phyloP scores from a whole-genome alignment of 2,329 filamentous ascomycete genomes.

The Clonostachys sp. region DNA sequence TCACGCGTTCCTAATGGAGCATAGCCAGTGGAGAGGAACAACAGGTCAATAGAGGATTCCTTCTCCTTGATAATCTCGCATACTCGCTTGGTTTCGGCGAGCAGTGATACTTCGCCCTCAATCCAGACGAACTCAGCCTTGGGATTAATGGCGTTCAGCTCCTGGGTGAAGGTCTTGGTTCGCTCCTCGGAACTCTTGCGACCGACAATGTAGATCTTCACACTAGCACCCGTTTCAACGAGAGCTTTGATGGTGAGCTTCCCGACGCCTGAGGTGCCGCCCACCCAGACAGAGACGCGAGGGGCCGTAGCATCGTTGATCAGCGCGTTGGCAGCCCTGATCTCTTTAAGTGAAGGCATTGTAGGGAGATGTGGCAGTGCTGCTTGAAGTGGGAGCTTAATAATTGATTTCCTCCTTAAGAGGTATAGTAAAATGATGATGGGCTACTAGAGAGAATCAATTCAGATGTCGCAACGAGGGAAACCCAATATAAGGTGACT shows the following conservation, averaged over 20 bases:
- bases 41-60: slow-evolving; percentile 31
- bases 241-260: slow-evolving; percentile 29
- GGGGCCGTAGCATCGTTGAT: slow-evolving; percentile 29
- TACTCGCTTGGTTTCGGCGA: slow-evolving; percentile 31
- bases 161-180: slow-evolving; percentile 23
- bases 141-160: slow-evolving; percentile 26
- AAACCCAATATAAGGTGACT: too few species aligned
- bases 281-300: slow-evolving; percentile 34
- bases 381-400: neutral
- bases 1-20: slow-evolving; percentile 27
- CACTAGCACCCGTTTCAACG: slow-evolving; percentile 21
- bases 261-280: slow-evolving; percentile 41
- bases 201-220: slow-evolving; percentile 36
- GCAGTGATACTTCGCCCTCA: slow-evolving; percentile 36
- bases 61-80: slow-evolving; percentile 28
- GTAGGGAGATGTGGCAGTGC: neutral
- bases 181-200: slow-evolving; percentile 26
- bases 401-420: too few species aligned
- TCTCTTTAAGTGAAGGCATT: slow-evolving; percentile 25
- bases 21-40: slow-evolving; percentile 39
- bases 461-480: too few species aligned
- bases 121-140: slow-evolving; percentile 34
- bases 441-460: too few species aligned
- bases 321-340: slow-evolving; percentile 29
- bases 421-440: too few species aligned